A percentile compares a stretch with the other conserved stretches of the same genome.
Evolutionary conservation across 345 rosid genomes (phyloP).

Genomic region (Aurinia saxatilis): DNA sequence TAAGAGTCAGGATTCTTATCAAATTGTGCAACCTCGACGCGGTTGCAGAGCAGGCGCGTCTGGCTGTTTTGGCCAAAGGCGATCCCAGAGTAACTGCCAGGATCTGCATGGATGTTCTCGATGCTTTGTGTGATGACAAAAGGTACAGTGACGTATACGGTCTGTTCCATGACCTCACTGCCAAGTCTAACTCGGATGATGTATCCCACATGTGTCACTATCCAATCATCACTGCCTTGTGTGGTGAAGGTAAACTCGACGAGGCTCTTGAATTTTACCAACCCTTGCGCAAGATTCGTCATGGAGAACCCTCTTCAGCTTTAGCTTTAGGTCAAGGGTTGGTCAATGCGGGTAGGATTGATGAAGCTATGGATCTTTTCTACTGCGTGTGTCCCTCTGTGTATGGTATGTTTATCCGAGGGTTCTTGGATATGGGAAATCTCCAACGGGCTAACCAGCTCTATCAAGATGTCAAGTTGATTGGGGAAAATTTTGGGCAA

Average conservation of each 20-base stretch:
- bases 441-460: slow-evolving; percentile 66
- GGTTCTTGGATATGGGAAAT: slow-evolving; percentile 54
- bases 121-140: slow-evolving; percentile 63
- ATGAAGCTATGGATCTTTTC: slow-evolving; percentile 57
- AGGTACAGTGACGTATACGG: slow-evolving; percentile 53
- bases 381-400: slow-evolving; percentile 62
- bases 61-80: slow-evolving; percentile 39
- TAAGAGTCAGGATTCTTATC: slow-evolving; percentile 65
- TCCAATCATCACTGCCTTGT: slow-evolving; percentile 55
- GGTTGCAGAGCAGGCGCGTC: slow-evolving; percentile 55
- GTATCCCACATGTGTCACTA: slow-evolving; percentile 67
- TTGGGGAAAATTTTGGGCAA: too few relatives aligned
- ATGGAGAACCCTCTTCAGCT: too few relatives aligned
- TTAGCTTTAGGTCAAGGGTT: slow-evolving; percentile 71
- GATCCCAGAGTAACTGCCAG: slow-evolving; percentile 52
- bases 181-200: slow-evolving; percentile 39
- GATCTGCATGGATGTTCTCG: slow-evolving; percentile 70
- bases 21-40: slow-evolving; percentile 71
- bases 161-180: slow-evolving; percentile 53
- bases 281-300: too few relatives aligned
- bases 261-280: slow-evolving; percentile 42
- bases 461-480: slow-evolving; percentile 56
- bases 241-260: slow-evolving; percentile 66
- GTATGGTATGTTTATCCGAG: slow-evolving; percentile 55
- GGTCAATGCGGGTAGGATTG: slow-evolving; percentile 50